These are phyloP conservation scores for Brassica nigra DNA, from an alignment of 345 rosid species.

Conservation along the genomic window DNA sequence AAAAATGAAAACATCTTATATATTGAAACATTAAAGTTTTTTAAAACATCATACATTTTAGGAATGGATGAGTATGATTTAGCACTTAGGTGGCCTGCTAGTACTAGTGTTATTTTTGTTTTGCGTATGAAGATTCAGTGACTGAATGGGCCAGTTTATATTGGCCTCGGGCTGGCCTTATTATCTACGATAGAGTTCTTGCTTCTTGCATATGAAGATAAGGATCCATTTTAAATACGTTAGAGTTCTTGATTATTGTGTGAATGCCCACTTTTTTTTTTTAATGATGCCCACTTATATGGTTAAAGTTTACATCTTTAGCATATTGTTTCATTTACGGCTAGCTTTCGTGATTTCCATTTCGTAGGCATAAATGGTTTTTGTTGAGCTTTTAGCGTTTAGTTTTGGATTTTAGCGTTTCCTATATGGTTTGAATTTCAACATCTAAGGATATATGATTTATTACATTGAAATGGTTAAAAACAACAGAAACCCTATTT, in stretches of 20 bases:
- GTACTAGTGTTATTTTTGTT: not conserved
- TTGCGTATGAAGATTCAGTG: not conserved
- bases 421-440: not conserved
- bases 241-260: not conserved
- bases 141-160: not conserved
- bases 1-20: no score
- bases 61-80: no score
- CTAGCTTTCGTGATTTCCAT: not conserved
- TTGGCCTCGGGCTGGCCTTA: conserved; percentile 8
- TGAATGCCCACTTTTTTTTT: no score
- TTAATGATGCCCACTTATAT: not conserved
- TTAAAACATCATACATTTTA: no score
- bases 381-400: not conserved
- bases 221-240: not conserved
- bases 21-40: no score
- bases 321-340: not conserved
- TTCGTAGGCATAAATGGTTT: not conserved
- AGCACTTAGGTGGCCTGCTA: not conserved
- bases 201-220: not conserved
- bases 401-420: not conserved
- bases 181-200: not conserved
- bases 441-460: not conserved
- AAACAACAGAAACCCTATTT: not conserved
- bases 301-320: not conserved
- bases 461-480: not conserved